phyloP scores from a whole-genome alignment of 192 early-diverging fungal species.

The Cetraspora pellucida region DNA sequence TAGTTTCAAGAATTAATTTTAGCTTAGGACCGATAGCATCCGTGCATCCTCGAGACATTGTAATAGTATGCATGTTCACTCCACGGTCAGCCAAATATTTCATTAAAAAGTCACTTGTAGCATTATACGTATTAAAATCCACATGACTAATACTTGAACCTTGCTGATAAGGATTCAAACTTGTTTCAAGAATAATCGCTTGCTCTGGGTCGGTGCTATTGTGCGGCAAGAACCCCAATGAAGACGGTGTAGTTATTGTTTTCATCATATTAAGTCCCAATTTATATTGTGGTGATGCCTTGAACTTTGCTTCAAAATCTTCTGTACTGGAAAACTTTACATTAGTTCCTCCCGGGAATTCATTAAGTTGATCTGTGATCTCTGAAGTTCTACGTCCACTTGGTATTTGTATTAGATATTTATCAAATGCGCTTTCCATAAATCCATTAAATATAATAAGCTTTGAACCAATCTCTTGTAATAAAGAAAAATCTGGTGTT shows the following conservation, averaged over 20 bases:
- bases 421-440: conserved; percentile 40
- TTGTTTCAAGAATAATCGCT: conserved; percentile 39
- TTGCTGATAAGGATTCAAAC: conserved; percentile 37
- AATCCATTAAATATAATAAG: conserved; percentile 23
- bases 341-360: neutral
- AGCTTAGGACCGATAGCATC: conserved; percentile 40
- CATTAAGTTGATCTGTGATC: neutral
- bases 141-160: conserved; percentile 50
- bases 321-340: neutral
- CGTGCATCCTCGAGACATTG: neutral
- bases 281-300: neutral
- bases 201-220: neutral
- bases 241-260: neutral
- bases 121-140: conserved; percentile 37
- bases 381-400: neutral
- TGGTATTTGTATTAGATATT: conserved; percentile 33
- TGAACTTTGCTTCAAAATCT: conserved; percentile 7
- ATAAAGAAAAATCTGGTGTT: neutral
- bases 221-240: neutral
- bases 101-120: conserved; percentile 46
- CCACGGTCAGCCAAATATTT: conserved; percentile 44
- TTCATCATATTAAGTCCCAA: neutral
- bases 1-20: conserved; percentile 34
- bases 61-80: conserved; percentile 23
- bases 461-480: neutral